Evolutionary conservation across 805 yeast genomes (phyloP).

Genomic region (Pichia scutulata): DNA sequence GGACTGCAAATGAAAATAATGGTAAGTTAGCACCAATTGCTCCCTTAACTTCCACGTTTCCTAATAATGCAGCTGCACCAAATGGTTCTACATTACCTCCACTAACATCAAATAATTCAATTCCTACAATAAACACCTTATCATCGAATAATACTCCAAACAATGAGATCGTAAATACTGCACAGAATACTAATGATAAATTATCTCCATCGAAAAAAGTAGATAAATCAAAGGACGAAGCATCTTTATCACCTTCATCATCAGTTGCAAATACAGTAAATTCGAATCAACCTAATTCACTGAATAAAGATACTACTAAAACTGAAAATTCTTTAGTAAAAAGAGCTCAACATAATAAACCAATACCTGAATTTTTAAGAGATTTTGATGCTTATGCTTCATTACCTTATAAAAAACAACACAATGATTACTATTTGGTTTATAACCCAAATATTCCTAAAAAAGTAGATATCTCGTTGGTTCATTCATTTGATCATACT

Average conservation of each 20-base stretch:
- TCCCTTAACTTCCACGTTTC: slow-evolving; percentile 2
- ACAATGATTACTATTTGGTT: slow-evolving; percentile 76
- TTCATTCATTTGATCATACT: slow-evolving; percentile 84
- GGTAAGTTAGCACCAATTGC: slow-evolving; percentile 2
- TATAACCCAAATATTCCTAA: slow-evolving; percentile 83
- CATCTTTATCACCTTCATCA: neutral
- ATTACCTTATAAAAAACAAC: slow-evolving; percentile 72
- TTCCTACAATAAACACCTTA: neutral
- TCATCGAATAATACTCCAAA: slow-evolving; percentile 7
- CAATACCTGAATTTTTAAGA: slow-evolving; percentile 70
- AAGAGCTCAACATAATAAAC: slow-evolving; percentile 54
- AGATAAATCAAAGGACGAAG: neutral
- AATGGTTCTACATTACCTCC: slow-evolving; percentile 6
- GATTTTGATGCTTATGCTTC: slow-evolving; percentile 77
- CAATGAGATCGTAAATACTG: neutral
- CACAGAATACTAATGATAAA: neutral
- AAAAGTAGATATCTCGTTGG: slow-evolving; percentile 74
- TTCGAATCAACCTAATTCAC: neutral
- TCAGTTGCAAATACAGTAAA: neutral
- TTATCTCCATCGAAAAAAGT: neutral
- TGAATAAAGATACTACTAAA: neutral
- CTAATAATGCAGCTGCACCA: slow-evolving; percentile 5
- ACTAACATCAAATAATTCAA: neutral
- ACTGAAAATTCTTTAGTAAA: slow-evolving; percentile 30
- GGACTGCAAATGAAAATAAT: slow-evolving; percentile 8